phyloP scores from a whole-genome alignment of 176 grass and related monocot species.

The Oryza officinalis region DNA sequence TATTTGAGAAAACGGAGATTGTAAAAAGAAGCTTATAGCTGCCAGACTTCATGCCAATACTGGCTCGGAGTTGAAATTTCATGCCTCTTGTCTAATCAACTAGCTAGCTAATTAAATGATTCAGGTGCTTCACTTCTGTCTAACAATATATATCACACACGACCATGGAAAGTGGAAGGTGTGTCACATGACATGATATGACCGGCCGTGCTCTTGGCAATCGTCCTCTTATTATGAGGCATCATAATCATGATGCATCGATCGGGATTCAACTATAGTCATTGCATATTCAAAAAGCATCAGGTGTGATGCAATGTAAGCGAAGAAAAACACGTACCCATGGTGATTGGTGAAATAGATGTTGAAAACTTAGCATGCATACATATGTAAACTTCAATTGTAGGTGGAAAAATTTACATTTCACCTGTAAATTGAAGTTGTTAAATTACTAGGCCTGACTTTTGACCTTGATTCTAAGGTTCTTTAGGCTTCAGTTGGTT shows the following conservation, averaged over 20 bases:
- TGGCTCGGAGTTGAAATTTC: not conserved
- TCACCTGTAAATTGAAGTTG: too few species aligned
- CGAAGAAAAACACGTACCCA: not conserved
- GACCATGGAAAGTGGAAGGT: not conserved
- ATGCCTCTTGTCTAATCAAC: not conserved
- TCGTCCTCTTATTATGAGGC: not conserved
- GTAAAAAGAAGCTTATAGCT: too few species aligned
- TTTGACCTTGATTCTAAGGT: not conserved
- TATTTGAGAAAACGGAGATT: too few species aligned
- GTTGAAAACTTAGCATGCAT: not conserved
- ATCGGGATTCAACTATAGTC: not conserved
- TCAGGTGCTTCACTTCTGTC: not conserved
- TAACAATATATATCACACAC: constrained; percentile 1
- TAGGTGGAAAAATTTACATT: not conserved
- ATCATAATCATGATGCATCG: not conserved
- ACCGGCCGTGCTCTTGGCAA: not conserved
- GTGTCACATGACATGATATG: constrained; percentile 6
- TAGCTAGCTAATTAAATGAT: not conserved
- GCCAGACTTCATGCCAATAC: too few species aligned
- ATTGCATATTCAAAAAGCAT: not conserved
- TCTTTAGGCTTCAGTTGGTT: not conserved
- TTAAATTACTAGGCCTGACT: not conserved
- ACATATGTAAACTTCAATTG: constrained; percentile 12
- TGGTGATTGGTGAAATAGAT: too few species aligned
- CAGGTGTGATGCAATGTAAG: not conserved